Evolutionary conservation across 2,329 filamentous ascomycete genomes (phyloP).

Genomic region (Curvularia sp.): DNA sequence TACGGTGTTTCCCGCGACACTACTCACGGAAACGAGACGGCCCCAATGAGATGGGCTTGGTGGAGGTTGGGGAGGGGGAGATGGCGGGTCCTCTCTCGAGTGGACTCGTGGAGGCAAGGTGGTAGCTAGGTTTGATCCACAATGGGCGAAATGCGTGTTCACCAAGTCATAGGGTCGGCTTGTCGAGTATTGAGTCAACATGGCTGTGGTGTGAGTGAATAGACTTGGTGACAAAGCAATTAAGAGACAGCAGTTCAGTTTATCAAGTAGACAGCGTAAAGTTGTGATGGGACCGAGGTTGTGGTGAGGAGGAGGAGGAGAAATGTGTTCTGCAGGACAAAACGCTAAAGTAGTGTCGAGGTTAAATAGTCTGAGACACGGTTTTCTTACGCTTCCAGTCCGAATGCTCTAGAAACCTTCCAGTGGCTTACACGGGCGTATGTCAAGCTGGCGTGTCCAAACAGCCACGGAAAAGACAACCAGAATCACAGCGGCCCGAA

Average conservation of each 20-base stretch:
- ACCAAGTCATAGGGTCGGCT: conserved; percentile 1
- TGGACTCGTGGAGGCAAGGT: conserved; percentile 22
- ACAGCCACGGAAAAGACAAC: conserved; percentile 34
- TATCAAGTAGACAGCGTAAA: neutral
- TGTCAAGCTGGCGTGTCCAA: conserved; percentile 37
- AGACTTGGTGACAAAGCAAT: neutral
- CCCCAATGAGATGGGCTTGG: conserved; percentile 48
- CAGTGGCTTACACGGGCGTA: conserved; percentile 29
- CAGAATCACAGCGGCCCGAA: conserved; percentile 45
- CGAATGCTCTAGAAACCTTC: conserved; percentile 3
- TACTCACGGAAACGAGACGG: conserved; percentile 26
- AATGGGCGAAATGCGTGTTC: neutral
- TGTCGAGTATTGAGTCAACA: conserved; percentile 2
- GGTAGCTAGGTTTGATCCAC: conserved; percentile 4
- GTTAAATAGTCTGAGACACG: conserved; percentile 38
- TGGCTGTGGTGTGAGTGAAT: conserved; percentile 6
- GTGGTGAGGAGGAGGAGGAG: neutral
- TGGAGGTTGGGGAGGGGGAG: conserved; percentile 51
- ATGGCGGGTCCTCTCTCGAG: conserved; percentile 50
- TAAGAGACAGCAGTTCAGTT: neutral
- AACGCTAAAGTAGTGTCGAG: conserved; percentile 29
- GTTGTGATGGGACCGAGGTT: neutral
- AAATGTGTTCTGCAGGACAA: conserved; percentile 14
- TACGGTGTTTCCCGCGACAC: conserved; percentile 12
- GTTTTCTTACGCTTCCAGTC: conserved; percentile 14